Conservation (phyloP, 2,329 filamentous ascomycete species). For the Penicillium polonicum region DNA sequence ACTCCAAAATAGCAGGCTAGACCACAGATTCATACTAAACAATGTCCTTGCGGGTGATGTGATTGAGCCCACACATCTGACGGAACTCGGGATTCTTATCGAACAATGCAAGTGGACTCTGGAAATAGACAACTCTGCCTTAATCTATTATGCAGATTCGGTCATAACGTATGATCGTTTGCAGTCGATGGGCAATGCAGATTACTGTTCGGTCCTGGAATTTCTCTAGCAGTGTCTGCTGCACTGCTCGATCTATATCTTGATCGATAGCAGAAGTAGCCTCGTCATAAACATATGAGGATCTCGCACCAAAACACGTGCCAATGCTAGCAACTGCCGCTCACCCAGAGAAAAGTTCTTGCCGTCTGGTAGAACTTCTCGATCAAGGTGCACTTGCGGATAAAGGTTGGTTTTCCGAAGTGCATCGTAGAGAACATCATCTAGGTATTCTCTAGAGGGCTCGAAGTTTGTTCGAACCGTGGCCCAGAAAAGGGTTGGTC, state of each 20-base stretch:
- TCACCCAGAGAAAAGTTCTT: not conserved
- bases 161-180: not conserved
- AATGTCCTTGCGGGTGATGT: not conserved
- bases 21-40: not conserved
- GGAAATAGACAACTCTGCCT: not conserved
- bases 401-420: not conserved
- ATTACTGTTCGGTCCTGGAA: not conserved
- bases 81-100: not conserved
- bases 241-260: not conserved
- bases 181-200: not conserved
- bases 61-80: not conserved
- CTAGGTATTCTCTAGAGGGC: not conserved
- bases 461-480: not conserved
- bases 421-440: not conserved
- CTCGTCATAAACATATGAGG: not conserved
- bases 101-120: not conserved
- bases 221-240: not conserved
- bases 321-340: not conserved
- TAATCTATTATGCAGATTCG: not conserved
- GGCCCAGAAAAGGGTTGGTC: not conserved
- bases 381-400: not conserved
- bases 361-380: not conserved
- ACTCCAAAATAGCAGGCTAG: not conserved
- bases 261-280: not conserved
- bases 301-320: not conserved